phyloP scores from a whole-genome alignment of 805 yeast species.

The Yarrowia sp. region DNA sequence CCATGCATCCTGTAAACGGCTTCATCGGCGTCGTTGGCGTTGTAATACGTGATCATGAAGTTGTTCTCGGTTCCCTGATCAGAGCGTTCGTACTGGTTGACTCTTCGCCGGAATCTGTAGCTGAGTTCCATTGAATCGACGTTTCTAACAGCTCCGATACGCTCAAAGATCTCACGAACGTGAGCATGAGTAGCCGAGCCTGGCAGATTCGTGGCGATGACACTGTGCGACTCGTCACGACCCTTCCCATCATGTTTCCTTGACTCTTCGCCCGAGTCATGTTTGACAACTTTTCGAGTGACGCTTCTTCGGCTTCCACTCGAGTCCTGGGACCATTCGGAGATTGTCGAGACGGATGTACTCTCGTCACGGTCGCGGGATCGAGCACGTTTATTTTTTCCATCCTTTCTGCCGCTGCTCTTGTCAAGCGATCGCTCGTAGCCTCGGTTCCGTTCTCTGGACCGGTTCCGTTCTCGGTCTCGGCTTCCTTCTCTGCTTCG shows the following conservation, averaged over 20 bases:
- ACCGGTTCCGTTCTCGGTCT: background rate
- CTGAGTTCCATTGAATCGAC: constrained; percentile 34
- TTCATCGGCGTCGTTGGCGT: background rate
- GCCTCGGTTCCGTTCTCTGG: background rate
- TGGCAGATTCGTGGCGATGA: background rate
- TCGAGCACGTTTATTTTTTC: background rate
- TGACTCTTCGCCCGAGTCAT: background rate
- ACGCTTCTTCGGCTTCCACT: background rate
- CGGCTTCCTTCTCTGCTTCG: constrained; percentile 8
- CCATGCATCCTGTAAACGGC: constrained; percentile 12
- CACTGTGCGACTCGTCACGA: background rate
- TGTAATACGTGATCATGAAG: background rate
- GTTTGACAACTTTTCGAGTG: background rate
- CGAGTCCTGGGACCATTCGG: background rate
- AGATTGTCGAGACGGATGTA: background rate
- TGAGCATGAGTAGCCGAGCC: background rate
- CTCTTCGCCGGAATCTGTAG: constrained; percentile 27
- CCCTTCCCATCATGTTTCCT: background rate
- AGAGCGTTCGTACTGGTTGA: constrained; percentile 27
- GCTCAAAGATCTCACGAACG: background rate
- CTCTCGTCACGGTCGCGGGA: background rate
- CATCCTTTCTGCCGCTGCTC: background rate
- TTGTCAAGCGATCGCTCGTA: background rate
- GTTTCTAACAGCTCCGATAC: constrained; percentile 32
- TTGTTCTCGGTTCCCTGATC: background rate